Evolutionary conservation across 306 rosid species (phyloP).

Genomic region (Ziziphus jujuba): DNA sequence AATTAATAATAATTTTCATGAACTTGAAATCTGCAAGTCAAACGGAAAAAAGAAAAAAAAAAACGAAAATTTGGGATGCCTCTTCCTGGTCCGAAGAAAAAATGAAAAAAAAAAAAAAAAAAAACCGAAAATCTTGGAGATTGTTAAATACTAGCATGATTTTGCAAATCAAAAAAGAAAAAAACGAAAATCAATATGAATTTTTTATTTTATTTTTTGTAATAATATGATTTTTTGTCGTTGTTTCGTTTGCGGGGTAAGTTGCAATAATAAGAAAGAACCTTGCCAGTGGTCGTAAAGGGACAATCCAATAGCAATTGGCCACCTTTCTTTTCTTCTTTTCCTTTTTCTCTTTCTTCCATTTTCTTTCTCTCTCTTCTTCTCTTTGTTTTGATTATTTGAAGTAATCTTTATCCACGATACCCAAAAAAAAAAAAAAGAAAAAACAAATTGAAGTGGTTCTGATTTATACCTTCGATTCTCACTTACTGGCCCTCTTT

Average conservation of each 20-base stretch:
- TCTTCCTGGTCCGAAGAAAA: too few species aligned
- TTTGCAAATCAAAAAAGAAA: neutral
- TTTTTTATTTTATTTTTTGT: too few species aligned
- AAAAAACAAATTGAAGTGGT: conserved; percentile 4
- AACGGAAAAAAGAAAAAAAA: too few species aligned
- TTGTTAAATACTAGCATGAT: too few species aligned
- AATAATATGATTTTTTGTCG: too few species aligned
- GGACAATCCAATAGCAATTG: conserved; percentile 10
- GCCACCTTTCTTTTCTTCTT: conserved; percentile 18
- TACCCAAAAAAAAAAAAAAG: neutral
- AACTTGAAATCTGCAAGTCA: too few species aligned
- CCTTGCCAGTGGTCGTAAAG: conserved; percentile 6
- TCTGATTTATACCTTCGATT: conserved; percentile 23
- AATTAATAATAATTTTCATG: too few species aligned
- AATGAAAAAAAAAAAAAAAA: too few species aligned
- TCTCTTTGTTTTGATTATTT: neutral
- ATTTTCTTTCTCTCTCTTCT: neutral
- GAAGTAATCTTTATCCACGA: conserved; percentile 14
- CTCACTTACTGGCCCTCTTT: conserved; percentile 16
- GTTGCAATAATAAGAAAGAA: neutral
- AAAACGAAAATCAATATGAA: neutral
- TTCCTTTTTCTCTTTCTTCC: neutral
- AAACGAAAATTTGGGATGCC: too few species aligned
- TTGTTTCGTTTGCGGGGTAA: neutral
- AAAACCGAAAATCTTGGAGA: too few species aligned